Evolutionary conservation across 1,284 basidiomycete species (phyloP), one percentile per base, ranked within the genome.

Genomic region (Neolentinus lepideus): DNA sequence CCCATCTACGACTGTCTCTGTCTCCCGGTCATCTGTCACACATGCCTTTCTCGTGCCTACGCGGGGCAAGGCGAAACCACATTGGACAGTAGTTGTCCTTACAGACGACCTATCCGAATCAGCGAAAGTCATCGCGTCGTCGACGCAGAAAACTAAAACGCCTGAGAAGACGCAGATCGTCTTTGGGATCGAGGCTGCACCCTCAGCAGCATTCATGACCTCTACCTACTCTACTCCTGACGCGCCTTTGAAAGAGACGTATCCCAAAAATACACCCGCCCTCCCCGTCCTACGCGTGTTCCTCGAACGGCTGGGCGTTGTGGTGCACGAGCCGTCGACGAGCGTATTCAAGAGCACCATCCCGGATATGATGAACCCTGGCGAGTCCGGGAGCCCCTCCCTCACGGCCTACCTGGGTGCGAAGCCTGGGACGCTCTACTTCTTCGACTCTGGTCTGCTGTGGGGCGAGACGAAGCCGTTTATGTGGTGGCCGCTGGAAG

Each of bases 391-490:
- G 10, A 72, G 79, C 1, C 80, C 83, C 1, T 85, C 84, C 1
- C 70, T 88, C 19, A 80, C 84, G 57, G 85, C 85, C 2, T 84
- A 87, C 66, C 79, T 82, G 31, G 78, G 77, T 25, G 87, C 87
- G 1, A 89, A 88, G 63, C 66, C 76, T 2, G 87, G 86, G 1
- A 85, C 76, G 47, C 69, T 90, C 29, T 89, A 85, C 84, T 90
- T 90, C 72, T 72, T 85, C 52, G 68, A 74, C 29, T 69, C 74
- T 27, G 88, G 88, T 12, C 75, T 90, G 8, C 72, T 90, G 6
- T 87, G 84, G 80, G 85, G 87, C 45, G 83, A 84, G 63, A 77
- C 77, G 61, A 84, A 84, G 60, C 86, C 87, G 1, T 86, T 84
- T 64, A 84, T 86, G 63, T 90, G 87, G 64, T 90, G 86, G 81